Conservation (phyloP, 2,329 filamentous ascomycete genomes). For the Colletotrichum endophyticum region DNA sequence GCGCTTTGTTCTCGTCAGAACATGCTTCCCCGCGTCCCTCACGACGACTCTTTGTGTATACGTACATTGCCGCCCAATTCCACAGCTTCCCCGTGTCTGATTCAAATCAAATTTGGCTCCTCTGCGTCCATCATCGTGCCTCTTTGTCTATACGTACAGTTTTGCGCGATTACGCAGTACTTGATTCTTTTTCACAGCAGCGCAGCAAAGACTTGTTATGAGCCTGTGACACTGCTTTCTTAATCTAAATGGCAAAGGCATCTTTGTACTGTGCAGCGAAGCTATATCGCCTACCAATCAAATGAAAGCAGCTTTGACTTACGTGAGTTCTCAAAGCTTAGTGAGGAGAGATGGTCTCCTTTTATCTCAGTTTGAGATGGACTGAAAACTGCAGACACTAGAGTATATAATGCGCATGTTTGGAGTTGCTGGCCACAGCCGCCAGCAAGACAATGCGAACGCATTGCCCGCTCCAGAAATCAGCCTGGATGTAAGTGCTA, state of each 20-base stretch:
- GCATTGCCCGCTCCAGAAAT: background rate
- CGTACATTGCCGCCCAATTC: background rate
- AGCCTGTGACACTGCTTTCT: background rate
- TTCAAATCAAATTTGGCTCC: background rate
- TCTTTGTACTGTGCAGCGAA: background rate
- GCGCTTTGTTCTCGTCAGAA: background rate
- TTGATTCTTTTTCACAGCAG: background rate
- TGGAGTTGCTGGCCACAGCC: background rate
- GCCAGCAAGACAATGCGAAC: background rate
- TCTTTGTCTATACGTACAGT: background rate
- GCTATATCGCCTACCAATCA: background rate
- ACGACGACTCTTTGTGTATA: background rate
- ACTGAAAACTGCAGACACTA: background rate
- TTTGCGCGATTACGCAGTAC: rapidly evolving
- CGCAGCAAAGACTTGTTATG: too few relatives aligned
- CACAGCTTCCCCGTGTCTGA: rapidly evolving
- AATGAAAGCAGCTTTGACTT: background rate
- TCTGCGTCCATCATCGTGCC: background rate
- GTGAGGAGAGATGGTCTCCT: background rate
- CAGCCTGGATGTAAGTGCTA: background rate
- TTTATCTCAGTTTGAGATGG: background rate
- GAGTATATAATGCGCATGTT: rapidly evolving
- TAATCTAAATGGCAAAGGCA: background rate
- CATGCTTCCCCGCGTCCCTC: background rate
- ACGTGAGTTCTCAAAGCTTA: rapidly evolving